Evolutionary conservation across 208 protist genomes (phyloP), one percentile per base, ranked within the genome.

Genomic region (Leptomonas seymouri): DNA sequence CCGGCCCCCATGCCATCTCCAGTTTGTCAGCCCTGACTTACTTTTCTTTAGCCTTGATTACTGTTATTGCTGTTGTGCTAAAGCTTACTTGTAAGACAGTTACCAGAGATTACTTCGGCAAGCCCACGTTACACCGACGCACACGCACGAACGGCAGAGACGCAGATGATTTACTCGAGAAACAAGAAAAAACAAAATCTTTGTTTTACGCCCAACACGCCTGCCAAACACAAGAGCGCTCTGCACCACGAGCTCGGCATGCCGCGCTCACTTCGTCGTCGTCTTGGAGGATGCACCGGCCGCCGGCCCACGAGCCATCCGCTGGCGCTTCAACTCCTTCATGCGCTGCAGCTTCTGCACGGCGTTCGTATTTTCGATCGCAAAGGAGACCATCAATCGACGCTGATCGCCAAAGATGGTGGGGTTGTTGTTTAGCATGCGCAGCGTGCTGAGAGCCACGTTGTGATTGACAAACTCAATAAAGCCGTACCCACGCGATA

Each of bases 391-490:
- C 70, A 97, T 92, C 45, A 96, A 79, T 11, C 95, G 89, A 14
- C 85, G 80, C 62, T 91, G 77, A 31, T 93, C 83, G 30, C 87
- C 88, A 42, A 96, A 96, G 16, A 97, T 23, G 18, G 82, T 97
- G 3, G 95, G 95, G 73, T 98, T 98, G 78, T 98, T 98, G 77
- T 98, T 98, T 14, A 97, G 58, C 58, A 76, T 80, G 16, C 92
- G 85, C 55, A 98, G 71, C 25, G 75, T 72, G 68, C 84, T 66
- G n/a, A 98, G 80, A n/a, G 95, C 93, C 15, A 93, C 79, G 67
- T 88, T 86, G 81, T 98, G 93, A 45, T 97, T 95, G 27, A 89
- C 76, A 78, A 96, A 97, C 80, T 98, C 93, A 15, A 98, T 79
- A 60, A 98, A 98, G 21, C 89, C 95, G 72, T 95, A 97, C 12